phyloP scores from a whole-genome alignment of 108 stramenopile species.

The Pseudonitzschia delicatissima region DNA sequence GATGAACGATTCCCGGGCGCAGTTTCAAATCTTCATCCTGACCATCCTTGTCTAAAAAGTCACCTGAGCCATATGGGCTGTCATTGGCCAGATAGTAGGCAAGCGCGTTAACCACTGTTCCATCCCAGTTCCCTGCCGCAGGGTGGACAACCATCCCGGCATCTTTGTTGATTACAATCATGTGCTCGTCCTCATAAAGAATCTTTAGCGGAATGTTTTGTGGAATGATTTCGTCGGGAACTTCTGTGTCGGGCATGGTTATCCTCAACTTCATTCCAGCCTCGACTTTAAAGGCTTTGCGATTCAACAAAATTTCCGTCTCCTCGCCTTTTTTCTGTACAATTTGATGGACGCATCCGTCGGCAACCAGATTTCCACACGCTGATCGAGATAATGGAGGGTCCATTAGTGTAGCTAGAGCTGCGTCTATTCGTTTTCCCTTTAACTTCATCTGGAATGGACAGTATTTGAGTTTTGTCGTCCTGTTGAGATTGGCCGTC shows the following conservation, averaged over 20 bases:
- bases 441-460: conserved; percentile 32
- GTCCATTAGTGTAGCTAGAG: conserved; percentile 28
- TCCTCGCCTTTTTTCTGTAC: conserved; percentile 15
- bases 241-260: conserved; percentile 19
- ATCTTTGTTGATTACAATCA: conserved; percentile 90
- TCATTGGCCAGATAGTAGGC: conserved; percentile 76
- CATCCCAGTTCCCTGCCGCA: conserved; percentile 95
- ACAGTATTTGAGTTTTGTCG: conserved; percentile 5
- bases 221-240: conserved; percentile 65
- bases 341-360: conserved; percentile 25
- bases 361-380: conserved; percentile 44
- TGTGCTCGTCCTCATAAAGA: conserved; percentile 90
- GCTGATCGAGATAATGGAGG: conserved; percentile 45
- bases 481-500: not conserved
- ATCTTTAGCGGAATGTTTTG: conserved; percentile 82
- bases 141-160: conserved; percentile 97
- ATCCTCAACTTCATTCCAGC: conserved; percentile 35
- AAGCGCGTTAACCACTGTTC: conserved; percentile 95
- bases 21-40: conserved; percentile 54
- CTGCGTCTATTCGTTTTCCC: conserved; percentile 54
- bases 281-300: conserved; percentile 52
- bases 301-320: conserved; percentile 15
- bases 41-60: conserved; percentile 40
- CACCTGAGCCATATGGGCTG: conserved; percentile 66
- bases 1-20: conserved; percentile 96